These are phyloP conservation scores for Angophora floribunda DNA, from an alignment of 345 rosid genomes.

Conservation along the genomic window DNA sequence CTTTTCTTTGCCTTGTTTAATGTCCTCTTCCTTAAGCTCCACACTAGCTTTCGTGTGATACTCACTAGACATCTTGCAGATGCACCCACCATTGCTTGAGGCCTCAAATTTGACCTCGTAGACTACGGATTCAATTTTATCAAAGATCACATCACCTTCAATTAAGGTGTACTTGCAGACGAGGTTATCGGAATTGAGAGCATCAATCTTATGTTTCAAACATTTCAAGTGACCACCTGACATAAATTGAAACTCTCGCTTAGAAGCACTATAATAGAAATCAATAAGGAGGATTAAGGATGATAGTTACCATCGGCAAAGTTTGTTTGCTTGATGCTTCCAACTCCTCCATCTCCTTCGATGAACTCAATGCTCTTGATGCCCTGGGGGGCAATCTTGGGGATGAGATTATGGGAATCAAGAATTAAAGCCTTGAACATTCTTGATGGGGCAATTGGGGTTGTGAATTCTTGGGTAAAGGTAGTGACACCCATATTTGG, in stretches of 20 bases:
- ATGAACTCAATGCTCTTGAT: neutral
- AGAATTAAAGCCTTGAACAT: neutral
- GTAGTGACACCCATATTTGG: neutral
- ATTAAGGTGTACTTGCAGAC: neutral
- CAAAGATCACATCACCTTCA: neutral
- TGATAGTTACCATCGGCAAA: neutral
- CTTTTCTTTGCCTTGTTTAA: neutral
- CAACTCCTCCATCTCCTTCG: neutral
- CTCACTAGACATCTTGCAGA: neutral
- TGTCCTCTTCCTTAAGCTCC: neutral
- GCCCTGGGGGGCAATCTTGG: neutral
- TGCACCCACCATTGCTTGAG: neutral
- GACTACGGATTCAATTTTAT: neutral
- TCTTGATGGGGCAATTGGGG: neutral
- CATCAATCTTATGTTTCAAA: neutral
- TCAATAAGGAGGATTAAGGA: no score
- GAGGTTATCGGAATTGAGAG: neutral
- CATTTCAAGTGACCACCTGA: neutral
- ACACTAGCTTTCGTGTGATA: neutral
- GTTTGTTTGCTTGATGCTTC: neutral
- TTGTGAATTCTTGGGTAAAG: neutral
- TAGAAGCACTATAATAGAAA: no score
- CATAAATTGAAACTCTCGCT: no score
- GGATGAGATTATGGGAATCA: neutral
- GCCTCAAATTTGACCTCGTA: neutral